Conservation (phyloP, 2,329 filamentous ascomycete genomes). For the Aspergillus japonicus region DNA sequence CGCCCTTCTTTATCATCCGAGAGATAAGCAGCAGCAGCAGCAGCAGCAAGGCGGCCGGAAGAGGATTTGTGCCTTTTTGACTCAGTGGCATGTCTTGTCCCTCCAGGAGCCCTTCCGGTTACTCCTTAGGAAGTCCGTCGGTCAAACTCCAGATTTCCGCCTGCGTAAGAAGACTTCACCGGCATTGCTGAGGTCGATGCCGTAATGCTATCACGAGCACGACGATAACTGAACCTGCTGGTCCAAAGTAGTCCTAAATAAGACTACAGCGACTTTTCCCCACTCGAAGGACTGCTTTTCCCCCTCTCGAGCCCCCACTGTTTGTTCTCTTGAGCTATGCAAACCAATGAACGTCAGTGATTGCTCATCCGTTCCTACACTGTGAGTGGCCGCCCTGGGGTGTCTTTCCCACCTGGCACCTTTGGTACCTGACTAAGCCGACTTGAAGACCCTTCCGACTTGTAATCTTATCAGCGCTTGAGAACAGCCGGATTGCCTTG, state of each 20-base stretch:
- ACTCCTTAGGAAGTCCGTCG: not conserved
- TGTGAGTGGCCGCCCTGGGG: slow-evolving; percentile 6
- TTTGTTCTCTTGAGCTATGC: not conserved
- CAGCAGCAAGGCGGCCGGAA: not conserved
- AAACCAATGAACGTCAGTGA: not conserved
- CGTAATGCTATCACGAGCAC: not conserved
- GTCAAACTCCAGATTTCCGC: not conserved
- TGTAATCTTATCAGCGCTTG: not conserved
- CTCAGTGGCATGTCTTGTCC: not conserved
- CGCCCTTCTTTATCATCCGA: not conserved
- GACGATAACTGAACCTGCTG: not conserved
- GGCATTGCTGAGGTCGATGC: not conserved
- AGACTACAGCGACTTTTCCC: not conserved
- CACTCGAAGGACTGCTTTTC: not conserved
- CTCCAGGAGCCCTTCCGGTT: not conserved
- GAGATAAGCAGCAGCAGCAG: slow-evolving; percentile 2
- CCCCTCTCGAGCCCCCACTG: not conserved
- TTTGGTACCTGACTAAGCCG: not conserved
- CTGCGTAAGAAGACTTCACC: not conserved
- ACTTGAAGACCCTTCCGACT: not conserved
- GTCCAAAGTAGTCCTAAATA: not conserved
- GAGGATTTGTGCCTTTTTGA: not conserved
- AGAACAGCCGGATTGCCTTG: too few species aligned
- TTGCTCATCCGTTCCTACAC: slow-evolving; percentile 17
- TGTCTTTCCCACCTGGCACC: not conserved